Base-by-base conservation (phyloP, 495 filamentous ascomycete genomes). In the Neurospora sp. region DNA sequence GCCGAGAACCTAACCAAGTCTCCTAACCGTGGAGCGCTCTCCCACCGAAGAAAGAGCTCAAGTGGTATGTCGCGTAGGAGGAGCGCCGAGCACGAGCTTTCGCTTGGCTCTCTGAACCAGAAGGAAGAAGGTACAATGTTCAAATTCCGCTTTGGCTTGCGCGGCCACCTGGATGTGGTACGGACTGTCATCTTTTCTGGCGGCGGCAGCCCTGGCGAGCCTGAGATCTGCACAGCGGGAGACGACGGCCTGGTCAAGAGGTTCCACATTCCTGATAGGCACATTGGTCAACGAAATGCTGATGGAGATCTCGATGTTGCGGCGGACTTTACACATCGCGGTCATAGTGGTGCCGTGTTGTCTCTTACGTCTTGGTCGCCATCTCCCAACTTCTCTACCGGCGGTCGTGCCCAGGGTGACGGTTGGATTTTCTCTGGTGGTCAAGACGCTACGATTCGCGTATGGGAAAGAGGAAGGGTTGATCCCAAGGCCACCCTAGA, bases 341-440 rank as follows among this genome's bases (percentile, higher is more conserved):
- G 96, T 35, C 96, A 99, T 78, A 88, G 88, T 27, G 95, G 96
- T 11, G 88, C 93, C n/a, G 94, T 99, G 11, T 92, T 94, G 69
- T 93, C 88, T 9, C 83, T 99, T 11, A 90, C 96, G 3, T 91
- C 96, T 4, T 97, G 92, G 84, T 93, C 94, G 2, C 88, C 93
- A 4, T 88, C 91, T 7, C 90, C 93, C 53, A 92, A 92, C 76
- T 96, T 97, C 80, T 92, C 91, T 10, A 96, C 93, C 39, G 94
- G 94, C 22, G 94, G 94, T 10, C 89, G 94, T 71, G 91, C 90
- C 1, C 85, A 91, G 71, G 93, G 93, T 22, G 94, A 97, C 75
- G 96, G 96, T 7, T 98, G 96, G 96, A 91, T 99, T 44, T 98
- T 99, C 81, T 98, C 94, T 20, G 96, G 96, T 53, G 96, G 96